Base-by-base conservation (phyloP, 202 grass and related monocot species). In the Schoenoplectus tabernaemontani region DNA sequence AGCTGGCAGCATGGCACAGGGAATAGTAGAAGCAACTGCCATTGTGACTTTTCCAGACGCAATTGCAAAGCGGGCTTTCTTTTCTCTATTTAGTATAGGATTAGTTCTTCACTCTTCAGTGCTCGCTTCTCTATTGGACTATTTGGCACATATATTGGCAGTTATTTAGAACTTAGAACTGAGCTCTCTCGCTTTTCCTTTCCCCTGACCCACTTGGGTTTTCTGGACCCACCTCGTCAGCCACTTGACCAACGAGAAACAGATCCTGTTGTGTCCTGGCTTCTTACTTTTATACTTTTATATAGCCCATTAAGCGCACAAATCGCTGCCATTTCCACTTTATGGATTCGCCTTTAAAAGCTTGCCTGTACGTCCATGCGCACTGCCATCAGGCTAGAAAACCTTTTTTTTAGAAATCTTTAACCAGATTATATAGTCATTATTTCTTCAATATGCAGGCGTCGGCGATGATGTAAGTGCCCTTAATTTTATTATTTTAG, bases 291-390 rank as follows among this genome's bases (percentile, higher is more conserved):
- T n/a, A n/a, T n/a, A n/a, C n/a, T 39, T 5, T 5, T 39, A 16
- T 34, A 51, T 47, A 80, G 77, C 41, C 59, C 77, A 80, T 80
- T 63, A 64, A 80, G 77, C 24, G 77, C 22, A 62, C 57, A 64
- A 51, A 64, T 80, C 77, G 77, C 77, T 80, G 77, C 57, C 51
- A 62, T 79, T 79, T 64, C 17, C 19, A 38, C 38, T 61, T 79
- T 79, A 28, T 79, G 7, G 77, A 44, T 61, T 36, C 34, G 3
- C 41, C 51, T 48, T 62, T 60, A 11, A 60, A 47, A 30, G 16
- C 17, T 46, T 64, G 28, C 32, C 16, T 19, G 59, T 34, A 34
- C 41, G 59, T 48, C 5, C 74, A 32, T 80, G 59, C 59, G 58
- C 58, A 63, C 60, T 80, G 38, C 34, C 58, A 44, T 62, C 2